These are phyloP conservation scores for Claviceps digitariae DNA, from an alignment of 2,329 filamentous ascomycete species.

Conservation along the genomic window DNA sequence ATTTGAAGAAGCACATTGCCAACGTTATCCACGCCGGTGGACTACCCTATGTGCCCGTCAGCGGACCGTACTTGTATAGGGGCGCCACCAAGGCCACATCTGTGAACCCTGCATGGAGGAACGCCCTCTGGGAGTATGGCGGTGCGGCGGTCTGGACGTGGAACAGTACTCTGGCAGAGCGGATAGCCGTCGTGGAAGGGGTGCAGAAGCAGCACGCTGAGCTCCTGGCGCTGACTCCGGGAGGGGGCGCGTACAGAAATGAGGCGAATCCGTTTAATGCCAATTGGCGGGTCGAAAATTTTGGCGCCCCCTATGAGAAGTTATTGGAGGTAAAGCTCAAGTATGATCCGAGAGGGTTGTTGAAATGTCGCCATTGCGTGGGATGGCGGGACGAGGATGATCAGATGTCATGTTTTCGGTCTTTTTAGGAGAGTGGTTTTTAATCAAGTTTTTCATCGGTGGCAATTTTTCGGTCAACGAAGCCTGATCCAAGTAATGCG, in stretches of 20 bases:
- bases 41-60: conserved; percentile 8
- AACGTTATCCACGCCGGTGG: conserved; percentile 5
- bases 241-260: conserved; percentile 14
- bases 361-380: not conserved
- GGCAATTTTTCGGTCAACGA: too few species aligned
- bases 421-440: not conserved
- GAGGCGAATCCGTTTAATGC: conserved; percentile 17
- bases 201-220: conserved; percentile 5
- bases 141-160: conserved; percentile 4
- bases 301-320: conserved; percentile 16
- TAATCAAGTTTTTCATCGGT: too few species aligned
- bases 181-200: conserved; percentile 8
- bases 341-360: not conserved
- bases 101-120: conserved; percentile 8
- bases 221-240: conserved; percentile 8
- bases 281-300: conserved; percentile 14
- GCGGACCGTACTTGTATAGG: conserved; percentile 4
- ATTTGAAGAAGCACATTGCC: conserved; percentile 5
- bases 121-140: conserved; percentile 9
- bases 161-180: conserved; percentile 8
- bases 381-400: conserved; percentile 1
- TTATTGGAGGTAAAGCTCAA: conserved; percentile 28
- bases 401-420: not conserved
- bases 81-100: conserved; percentile 4
- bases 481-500: too few species aligned